Conservation (phyloP, 108 stramenopile genomes). For the Cylindrotheca closterium region DNA sequence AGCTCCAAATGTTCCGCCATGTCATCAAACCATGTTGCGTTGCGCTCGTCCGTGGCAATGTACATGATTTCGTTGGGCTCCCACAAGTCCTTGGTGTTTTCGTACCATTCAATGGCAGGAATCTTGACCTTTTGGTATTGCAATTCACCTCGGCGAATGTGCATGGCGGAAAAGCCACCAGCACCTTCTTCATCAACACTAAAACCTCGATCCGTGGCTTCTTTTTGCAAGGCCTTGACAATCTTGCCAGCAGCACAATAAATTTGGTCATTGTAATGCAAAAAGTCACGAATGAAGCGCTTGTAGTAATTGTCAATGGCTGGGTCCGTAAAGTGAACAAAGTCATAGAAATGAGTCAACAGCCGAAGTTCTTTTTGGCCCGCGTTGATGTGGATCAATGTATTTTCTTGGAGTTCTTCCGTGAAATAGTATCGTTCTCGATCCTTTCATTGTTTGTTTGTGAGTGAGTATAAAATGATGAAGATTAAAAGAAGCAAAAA, state of each 20-base stretch:
- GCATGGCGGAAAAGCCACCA: conserved; percentile 75
- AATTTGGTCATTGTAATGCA: conserved; percentile 81
- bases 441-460: neutral
- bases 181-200: conserved; percentile 56
- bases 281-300: conserved; percentile 82
- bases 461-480: neutral
- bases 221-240: conserved; percentile 65
- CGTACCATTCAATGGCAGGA: conserved; percentile 71
- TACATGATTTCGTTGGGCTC: conserved; percentile 60
- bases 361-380: conserved; percentile 63
- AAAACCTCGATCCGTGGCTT: conserved; percentile 50
- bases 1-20: conserved; percentile 64
- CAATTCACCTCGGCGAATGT: conserved; percentile 87
- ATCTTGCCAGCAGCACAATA: conserved; percentile 86
- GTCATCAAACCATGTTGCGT: conserved; percentile 79
- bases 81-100: conserved; percentile 74
- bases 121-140: conserved; percentile 82
- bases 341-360: conserved; percentile 81
- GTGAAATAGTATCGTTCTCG: conserved; percentile 13
- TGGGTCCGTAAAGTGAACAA: conserved; percentile 73
- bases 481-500: neutral
- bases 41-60: conserved; percentile 86
- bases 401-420: conserved; percentile 41
- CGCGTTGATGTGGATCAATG: conserved; percentile 68
- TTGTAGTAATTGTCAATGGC: conserved; percentile 66